Percentiles rank a stretch among this genome's conserved stretches.
Conservation (phyloP, 305 asterid species). For the Ilex paraguariensis region DNA sequence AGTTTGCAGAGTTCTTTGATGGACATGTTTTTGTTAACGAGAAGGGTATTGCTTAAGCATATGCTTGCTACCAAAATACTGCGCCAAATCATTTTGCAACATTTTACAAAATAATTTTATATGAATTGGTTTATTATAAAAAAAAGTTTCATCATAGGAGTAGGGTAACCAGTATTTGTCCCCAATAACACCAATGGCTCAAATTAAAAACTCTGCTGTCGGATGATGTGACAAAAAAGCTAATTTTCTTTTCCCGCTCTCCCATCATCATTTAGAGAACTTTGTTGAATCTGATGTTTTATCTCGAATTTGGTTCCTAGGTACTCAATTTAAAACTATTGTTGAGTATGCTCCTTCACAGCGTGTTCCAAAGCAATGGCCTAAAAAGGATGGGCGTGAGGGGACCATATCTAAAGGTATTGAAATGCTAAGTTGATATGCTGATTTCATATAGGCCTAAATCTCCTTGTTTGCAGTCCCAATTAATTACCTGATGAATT, state of each 20-base stretch:
- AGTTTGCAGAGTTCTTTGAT: conserved; percentile 76
- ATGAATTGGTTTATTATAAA: too few species aligned
- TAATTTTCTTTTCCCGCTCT: too few species aligned
- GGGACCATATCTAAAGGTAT: conserved; percentile 82
- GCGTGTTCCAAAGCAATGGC: conserved; percentile 77
- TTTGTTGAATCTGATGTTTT: too few species aligned
- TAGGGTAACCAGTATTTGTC: too few species aligned
- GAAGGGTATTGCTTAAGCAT: conserved; percentile 49
- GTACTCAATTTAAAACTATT: conserved; percentile 73
- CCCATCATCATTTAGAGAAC: too few species aligned
- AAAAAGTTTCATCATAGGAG: too few species aligned
- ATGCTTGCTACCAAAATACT: conserved; percentile 8
- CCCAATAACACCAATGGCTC: too few species aligned
- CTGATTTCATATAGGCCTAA: conserved; percentile 15
- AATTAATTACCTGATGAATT: conserved; percentile 27
- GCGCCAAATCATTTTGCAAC: background rate
- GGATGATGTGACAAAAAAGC: too few species aligned
- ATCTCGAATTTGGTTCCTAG: conserved; percentile 18
- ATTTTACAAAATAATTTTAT: too few species aligned
- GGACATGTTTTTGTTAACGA: conserved; percentile 89
- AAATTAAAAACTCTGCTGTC: too few species aligned
- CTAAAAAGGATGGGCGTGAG: conserved; percentile 90
- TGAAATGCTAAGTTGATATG: conserved; percentile 18
- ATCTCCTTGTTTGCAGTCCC: conserved; percentile 18
- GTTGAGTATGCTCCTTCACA: conserved; percentile 96